Percentiles rank a stretch among this genome's conserved stretches.
Conservation (phyloP, 164 flowering plant genomes). For the Vitis rupestris region DNA sequence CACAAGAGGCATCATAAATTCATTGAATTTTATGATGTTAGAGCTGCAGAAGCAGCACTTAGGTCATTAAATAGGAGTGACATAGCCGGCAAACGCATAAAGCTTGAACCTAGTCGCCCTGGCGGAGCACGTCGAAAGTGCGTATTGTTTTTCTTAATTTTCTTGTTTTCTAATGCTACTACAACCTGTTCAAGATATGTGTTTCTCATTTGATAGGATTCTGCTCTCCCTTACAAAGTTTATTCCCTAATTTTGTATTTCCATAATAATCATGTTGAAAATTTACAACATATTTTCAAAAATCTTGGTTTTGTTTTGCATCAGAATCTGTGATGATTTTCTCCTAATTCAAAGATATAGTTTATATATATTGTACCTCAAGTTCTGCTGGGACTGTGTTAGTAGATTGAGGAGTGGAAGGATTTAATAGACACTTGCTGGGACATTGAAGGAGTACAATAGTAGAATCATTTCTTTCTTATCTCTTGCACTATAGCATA, state of each 20-base stretch:
- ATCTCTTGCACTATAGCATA: too few relatives aligned
- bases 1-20: constrained; percentile 95
- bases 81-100: constrained; percentile 96
- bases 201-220: neutral
- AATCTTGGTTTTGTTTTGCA: neutral
- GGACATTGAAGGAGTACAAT: too few relatives aligned
- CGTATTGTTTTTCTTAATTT: constrained; percentile 12
- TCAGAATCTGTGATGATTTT: neutral
- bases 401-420: too few relatives aligned
- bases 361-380: neutral
- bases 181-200: neutral
- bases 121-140: constrained; percentile 97
- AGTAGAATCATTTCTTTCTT: too few relatives aligned
- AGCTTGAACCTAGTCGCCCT: constrained; percentile 98
- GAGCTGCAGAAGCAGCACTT: constrained; percentile 96
- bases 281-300: neutral
- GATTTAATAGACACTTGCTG: too few relatives aligned
- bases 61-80: constrained; percentile 86
- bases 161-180: neutral
- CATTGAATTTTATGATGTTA: constrained; percentile 94
- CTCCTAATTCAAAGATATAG: neutral
- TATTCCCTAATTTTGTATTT: neutral
- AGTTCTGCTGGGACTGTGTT: too few relatives aligned
- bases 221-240: neutral
- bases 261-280: neutral